phyloP scores from a whole-genome alignment of 202 grass and related monocot genomes.

The Schoenoplectus triqueter region DNA sequence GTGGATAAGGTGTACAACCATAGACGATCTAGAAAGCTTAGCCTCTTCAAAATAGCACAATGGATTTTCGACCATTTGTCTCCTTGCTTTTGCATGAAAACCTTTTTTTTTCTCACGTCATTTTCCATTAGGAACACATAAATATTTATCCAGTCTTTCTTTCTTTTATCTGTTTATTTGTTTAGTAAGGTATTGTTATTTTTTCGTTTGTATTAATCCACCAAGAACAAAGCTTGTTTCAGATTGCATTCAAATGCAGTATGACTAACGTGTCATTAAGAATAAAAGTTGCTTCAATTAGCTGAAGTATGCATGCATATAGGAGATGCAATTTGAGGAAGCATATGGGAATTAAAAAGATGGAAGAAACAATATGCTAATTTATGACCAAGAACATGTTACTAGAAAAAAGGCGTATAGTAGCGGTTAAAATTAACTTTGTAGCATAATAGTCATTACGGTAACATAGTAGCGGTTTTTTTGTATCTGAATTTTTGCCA shows the following conservation, averaged over 20 bases:
- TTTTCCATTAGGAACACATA: background rate
- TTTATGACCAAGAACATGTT: background rate
- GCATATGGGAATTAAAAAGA: background rate
- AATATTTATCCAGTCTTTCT: background rate
- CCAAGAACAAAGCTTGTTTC: background rate
- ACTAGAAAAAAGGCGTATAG: too few relatives aligned
- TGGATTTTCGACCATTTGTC: background rate
- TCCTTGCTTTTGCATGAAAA: background rate
- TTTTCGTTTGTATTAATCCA: too few relatives aligned
- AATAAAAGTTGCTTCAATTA: background rate
- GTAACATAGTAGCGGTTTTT: too few relatives aligned
- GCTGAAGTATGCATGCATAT: background rate
- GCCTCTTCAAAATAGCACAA: background rate
- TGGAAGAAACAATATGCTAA: background rate
- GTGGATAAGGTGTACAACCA: constrained; percentile 38
- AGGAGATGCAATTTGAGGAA: background rate
- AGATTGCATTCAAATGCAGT: background rate
- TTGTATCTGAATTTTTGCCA: too few relatives aligned
- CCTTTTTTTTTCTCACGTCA: constrained; percentile 28
- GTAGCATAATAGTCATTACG: too few relatives aligned
- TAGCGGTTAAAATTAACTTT: too few relatives aligned
- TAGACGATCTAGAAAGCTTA: constrained; percentile 8
- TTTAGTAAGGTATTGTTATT: background rate
- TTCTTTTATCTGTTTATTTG: background rate
- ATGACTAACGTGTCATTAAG: background rate